Conservation (phyloP, 495 filamentous ascomycete species). For the Hypoxylon rickii region DNA sequence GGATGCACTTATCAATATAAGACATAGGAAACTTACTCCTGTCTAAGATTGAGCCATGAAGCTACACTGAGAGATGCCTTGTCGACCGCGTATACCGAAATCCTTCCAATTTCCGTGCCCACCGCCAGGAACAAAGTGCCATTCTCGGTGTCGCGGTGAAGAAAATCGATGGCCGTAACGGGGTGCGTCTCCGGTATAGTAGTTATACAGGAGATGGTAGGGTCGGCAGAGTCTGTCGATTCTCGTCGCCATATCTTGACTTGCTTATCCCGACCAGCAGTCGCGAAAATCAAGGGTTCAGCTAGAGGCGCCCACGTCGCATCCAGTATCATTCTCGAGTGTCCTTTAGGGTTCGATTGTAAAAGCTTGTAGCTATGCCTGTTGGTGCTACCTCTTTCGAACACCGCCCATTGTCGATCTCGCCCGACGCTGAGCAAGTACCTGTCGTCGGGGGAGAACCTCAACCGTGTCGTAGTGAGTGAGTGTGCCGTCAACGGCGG, state of each 20-base stretch:
- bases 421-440: constrained; percentile 86
- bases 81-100: constrained; percentile 52
- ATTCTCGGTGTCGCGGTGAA: constrained; percentile 40
- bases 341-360: constrained; percentile 76
- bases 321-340: constrained; percentile 88
- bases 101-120: constrained; percentile 64
- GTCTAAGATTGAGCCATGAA: constrained; percentile 49
- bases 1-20: constrained; percentile 7
- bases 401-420: constrained; percentile 89
- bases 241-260: constrained; percentile 74
- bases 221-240: constrained; percentile 26
- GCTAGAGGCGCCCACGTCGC: constrained; percentile 72
- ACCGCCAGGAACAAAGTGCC: constrained; percentile 63
- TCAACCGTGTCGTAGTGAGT: constrained; percentile 78
- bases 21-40: constrained; percentile 38
- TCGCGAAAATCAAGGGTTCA: constrained; percentile 66
- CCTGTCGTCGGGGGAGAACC: constrained; percentile 75
- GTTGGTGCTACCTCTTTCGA: constrained; percentile 51
- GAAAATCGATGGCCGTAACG: constrained; percentile 79
- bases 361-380: constrained; percentile 55
- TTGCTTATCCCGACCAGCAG: constrained; percentile 83
- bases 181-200: constrained; percentile 62
- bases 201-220: constrained; percentile 49
- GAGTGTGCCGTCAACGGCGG: constrained; percentile 80
- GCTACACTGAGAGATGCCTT: constrained; percentile 49